Conservation (phyloP, 805 yeast species). For the Blastobotrys peoriensis region DNA sequence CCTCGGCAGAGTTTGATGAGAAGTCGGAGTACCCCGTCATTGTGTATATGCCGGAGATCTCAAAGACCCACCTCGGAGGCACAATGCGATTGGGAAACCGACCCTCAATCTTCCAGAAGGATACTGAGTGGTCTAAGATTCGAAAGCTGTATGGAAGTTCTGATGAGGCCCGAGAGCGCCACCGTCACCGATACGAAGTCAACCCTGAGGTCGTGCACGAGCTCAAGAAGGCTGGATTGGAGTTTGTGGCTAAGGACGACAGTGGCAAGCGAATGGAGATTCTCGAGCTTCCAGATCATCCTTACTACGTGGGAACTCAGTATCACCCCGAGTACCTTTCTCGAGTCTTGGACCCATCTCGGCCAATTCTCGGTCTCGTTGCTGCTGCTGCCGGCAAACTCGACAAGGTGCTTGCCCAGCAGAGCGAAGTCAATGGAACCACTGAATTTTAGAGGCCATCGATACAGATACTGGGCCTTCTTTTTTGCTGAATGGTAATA, state of each 20-base stretch:
- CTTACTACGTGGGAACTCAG: conserved; percentile 91
- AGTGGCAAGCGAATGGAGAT: conserved; percentile 89
- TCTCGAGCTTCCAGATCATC: conserved; percentile 78
- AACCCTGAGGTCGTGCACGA: conserved; percentile 72
- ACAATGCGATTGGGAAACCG: conserved; percentile 98
- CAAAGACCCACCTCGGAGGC: conserved; percentile 93
- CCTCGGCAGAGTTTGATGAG: conserved; percentile 74
- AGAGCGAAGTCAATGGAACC: conserved; percentile 1
- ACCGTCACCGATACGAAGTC: conserved; percentile 97
- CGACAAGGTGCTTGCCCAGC: conserved; percentile 47
- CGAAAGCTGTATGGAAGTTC: conserved; percentile 73
- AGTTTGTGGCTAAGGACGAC: conserved; percentile 92
- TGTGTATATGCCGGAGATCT: conserved; percentile 98
- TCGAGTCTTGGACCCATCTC: conserved; percentile 92
- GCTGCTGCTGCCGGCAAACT: conserved; percentile 89
- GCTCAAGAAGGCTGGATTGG: conserved; percentile 73
- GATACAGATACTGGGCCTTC: background rate
- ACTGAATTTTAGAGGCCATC: conserved; percentile 2
- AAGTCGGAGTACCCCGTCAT: conserved; percentile 67
- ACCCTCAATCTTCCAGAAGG: conserved; percentile 71
- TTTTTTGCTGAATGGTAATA: no score
- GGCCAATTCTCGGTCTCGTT: conserved; percentile 92
- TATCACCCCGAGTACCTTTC: conserved; percentile 98
- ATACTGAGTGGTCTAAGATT: conserved; percentile 61
- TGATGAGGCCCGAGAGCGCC: conserved; percentile 77